Base-by-base conservation (phyloP, 192 early-diverging fungal genomes). In the Kickxella alabastrina region DNA sequence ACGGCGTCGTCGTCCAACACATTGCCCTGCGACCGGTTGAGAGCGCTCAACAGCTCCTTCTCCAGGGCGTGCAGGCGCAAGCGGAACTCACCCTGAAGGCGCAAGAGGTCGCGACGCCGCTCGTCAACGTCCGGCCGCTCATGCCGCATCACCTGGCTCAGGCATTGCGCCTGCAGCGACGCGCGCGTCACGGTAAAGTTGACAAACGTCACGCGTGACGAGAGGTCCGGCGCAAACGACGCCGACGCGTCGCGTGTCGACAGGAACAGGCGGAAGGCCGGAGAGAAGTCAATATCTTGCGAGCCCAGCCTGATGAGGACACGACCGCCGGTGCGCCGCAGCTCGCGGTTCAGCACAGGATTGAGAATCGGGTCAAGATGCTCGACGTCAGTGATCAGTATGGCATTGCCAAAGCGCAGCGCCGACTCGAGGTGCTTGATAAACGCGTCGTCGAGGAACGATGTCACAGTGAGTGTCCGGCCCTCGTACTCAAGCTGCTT, bases 221-320 rank as follows among this genome's bases (percentile, higher is more conserved):
- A 94, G 14, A 99, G 84, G 60, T 99, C 97, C 0, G 97, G 93
- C n/a, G 90, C 79, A 80, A 98, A 97, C 64, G 79, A 75, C 27
- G 93, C 89, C 3, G 90, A 87, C 12, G 97, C 90, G 62, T 99
- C 93, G 53, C 93, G 85, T 3, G 96, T 99, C 5, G 92, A 80
- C 59, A 99, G 63, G 79, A 94, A 96, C 19, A 98, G 68, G 3
- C 87, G 90, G 76, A 99, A 99, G 10, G 92, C 79, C 10, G 97
- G 96, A 26, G 95, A 98, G 68, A 98, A 98, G 80, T 99, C 97
- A 43, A 99, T 95, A 52, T 99, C 97, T 59, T 97, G 90, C 46
- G 82, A 82, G 37, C 97, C 97, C n/a, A 99, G 83, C 18, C 92
- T 85, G 42, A 97, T 90, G 40, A 99, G 76, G 15, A 92, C 90